Percentiles rank a stretch among this genome's conserved stretches.
Evolutionary conservation across 441 rosid species (phyloP).

Genomic region (Viola pubescens): DNA sequence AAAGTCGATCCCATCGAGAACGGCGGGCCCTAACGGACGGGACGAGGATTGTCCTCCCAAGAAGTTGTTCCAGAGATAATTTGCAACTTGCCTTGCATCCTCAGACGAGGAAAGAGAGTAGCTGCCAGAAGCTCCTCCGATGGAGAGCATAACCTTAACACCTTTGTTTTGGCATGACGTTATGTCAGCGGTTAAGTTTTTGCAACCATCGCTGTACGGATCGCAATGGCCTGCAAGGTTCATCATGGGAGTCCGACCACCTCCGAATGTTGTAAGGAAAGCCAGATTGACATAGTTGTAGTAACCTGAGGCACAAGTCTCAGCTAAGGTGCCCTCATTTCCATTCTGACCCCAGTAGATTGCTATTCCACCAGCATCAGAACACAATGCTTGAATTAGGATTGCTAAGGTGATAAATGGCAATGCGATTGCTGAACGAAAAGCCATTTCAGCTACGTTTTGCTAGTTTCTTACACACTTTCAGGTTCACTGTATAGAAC

Average conservation of each 20-base stretch:
- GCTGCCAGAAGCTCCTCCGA: slow-evolving; percentile 27
- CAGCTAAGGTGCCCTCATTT: slow-evolving; percentile 28
- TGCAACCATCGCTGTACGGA: slow-evolving; percentile 28
- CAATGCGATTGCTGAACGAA: slow-evolving; percentile 2
- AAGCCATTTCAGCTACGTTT: slow-evolving; percentile 9
- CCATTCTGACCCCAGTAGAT: slow-evolving; percentile 36
- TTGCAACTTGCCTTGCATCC: slow-evolving; percentile 27
- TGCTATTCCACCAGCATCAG: slow-evolving; percentile 27
- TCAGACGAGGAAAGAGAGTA: slow-evolving; percentile 21
- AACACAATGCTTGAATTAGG: slow-evolving; percentile 9
- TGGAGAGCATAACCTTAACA: slow-evolving; percentile 22
- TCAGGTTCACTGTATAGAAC: neutral
- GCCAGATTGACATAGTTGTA: slow-evolving; percentile 27
- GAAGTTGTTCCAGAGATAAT: slow-evolving; percentile 29
- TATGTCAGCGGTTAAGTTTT: slow-evolving; percentile 25
- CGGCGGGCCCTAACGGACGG: slow-evolving; percentile 25
- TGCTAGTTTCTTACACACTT: neutral
- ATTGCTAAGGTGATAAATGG: slow-evolving; percentile 12
- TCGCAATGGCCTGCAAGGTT: slow-evolving; percentile 33
- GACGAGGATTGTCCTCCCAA: slow-evolving; percentile 25
- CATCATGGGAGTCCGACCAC: slow-evolving; percentile 27
- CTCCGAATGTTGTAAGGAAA: slow-evolving; percentile 27
- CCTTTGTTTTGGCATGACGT: slow-evolving; percentile 29
- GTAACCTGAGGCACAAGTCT: slow-evolving; percentile 28
- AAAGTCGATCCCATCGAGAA: slow-evolving; percentile 28